Conservation (phyloP, 805 yeast species). For the Pichia ethanolica region DNA sequence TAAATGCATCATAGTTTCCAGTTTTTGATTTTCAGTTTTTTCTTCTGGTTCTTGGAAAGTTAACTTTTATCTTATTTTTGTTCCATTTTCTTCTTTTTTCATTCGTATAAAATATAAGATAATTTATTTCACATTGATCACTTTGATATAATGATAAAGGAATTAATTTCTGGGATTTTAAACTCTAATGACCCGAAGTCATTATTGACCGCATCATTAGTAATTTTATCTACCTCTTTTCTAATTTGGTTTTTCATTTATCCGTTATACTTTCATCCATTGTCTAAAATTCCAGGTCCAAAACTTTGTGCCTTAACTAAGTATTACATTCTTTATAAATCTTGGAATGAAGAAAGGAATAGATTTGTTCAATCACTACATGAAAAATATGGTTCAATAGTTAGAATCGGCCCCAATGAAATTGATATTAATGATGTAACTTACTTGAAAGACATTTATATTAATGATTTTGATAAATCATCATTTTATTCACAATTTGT, state of each 20-base stretch:
- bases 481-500: conserved; percentile 52
- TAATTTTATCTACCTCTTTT: conserved; percentile 5
- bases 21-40: too few relatives aligned
- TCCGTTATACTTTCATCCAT: conserved; percentile 44
- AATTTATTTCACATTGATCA: too few relatives aligned
- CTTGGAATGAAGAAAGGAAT: conserved; percentile 43
- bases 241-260: conserved; percentile 25
- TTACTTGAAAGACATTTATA: conserved; percentile 48
- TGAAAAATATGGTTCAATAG: conserved; percentile 50
- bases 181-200: background rate
- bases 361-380: conserved; percentile 45
- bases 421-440: conserved; percentile 48
- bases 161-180: background rate
- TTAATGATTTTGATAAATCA: conserved; percentile 49
- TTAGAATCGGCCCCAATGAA: conserved; percentile 54
- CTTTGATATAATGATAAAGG: background rate
- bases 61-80: too few relatives aligned
- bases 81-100: too few relatives aligned
- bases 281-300: conserved; percentile 54
- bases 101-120: too few relatives aligned
- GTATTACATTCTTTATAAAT: conserved; percentile 33
- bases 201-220: background rate
- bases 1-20: too few relatives aligned
- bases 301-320: conserved; percentile 38
- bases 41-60: too few relatives aligned